Percentiles rank a stretch among this genome's conserved stretches.
These are phyloP conservation scores for Trichoderma citrinoviride DNA, from an alignment of 2,329 filamentous ascomycete species.

Conservation along the genomic window DNA sequence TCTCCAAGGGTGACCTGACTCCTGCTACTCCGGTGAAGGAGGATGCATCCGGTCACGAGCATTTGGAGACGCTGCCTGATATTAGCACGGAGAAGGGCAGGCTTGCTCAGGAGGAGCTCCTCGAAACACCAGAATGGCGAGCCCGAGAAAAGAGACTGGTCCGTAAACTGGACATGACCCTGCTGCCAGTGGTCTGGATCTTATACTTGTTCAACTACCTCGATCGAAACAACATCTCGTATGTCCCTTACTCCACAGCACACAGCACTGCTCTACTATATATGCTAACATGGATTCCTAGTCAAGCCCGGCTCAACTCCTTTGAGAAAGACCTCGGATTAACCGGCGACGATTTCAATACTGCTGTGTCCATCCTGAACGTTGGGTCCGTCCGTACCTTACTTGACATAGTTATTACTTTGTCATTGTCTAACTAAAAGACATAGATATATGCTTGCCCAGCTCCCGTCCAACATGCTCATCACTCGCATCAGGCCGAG, in stretches of 20 bases:
- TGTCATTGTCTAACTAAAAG: background rate
- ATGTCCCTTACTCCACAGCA: constrained; percentile 22
- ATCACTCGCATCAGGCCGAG: constrained; percentile 43
- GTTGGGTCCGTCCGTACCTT: constrained; percentile 36
- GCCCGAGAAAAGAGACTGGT: constrained; percentile 53
- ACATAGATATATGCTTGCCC: constrained; percentile 40
- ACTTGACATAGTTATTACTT: rapidly evolving
- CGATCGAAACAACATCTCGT: constrained; percentile 46
- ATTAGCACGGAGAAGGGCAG: background rate
- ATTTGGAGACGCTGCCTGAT: background rate
- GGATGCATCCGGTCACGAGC: background rate
- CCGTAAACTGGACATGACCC: constrained; percentile 60
- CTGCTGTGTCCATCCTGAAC: constrained; percentile 34
- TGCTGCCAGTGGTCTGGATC: constrained; percentile 48
- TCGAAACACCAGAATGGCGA: constrained; percentile 9
- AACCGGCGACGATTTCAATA: constrained; percentile 24
- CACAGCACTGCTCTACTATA: constrained; percentile 9
- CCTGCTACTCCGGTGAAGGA: background rate
- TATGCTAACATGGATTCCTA: background rate
- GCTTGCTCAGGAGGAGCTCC: background rate
- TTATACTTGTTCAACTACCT: constrained; percentile 47
- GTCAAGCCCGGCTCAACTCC: constrained; percentile 1
- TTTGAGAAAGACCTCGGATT: constrained; percentile 4
- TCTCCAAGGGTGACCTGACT: background rate
- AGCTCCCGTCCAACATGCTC: constrained; percentile 45